Base-by-base conservation (phyloP, 106 monocot species). In the Vanilla planifolia region DNA sequence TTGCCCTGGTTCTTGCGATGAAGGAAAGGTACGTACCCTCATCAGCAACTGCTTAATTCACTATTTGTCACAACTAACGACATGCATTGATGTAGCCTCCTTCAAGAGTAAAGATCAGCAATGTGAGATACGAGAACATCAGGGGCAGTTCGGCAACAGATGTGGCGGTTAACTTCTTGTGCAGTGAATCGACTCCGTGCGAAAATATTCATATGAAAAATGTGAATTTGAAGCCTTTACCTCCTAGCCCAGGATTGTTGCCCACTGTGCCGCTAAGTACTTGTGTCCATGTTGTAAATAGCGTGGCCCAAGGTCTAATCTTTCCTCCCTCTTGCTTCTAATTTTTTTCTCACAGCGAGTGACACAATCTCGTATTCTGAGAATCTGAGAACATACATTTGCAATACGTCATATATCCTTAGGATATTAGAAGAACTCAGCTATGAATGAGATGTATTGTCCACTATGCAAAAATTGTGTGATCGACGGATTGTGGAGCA, bases 1-100 rank as follows among this genome's bases (percentile, higher is more conserved):
- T 33, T 67, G 66, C 55, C 66, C 66, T 48, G 8, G 33, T 57
- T 6, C 29, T 44, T 14, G 35, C 20, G 33, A 35, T 57, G 57
- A 57, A 35, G 33, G 20, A 2, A 57, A 35, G 35, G 57, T 57
- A 57, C 1, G 29, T 52, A 13, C 2, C 14, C 7, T 40, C 14
- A 9, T 5, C 14, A 9, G 40, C 40, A 40, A 40, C 11, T 5
- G 1, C 14, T 9, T 40, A 40, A 40, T 40, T 40, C 11, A 9
- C 10, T 40, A 40, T 2, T 0, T 2, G 39, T 40, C 11, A 9
- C 7, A 7, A 9, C 14, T 0, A 50, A 29, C 6, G 4, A 5
- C 2, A 10, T 15, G 0, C 13, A 52, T 52, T 0, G 0, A 36
- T 57, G 57, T 35, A 57, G 57, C 57, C 57, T 13, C 34, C 34